Evolutionary conservation across 164 flowering plant species (phyloP).

Genomic region (Chloranthus sessilifolius): DNA sequence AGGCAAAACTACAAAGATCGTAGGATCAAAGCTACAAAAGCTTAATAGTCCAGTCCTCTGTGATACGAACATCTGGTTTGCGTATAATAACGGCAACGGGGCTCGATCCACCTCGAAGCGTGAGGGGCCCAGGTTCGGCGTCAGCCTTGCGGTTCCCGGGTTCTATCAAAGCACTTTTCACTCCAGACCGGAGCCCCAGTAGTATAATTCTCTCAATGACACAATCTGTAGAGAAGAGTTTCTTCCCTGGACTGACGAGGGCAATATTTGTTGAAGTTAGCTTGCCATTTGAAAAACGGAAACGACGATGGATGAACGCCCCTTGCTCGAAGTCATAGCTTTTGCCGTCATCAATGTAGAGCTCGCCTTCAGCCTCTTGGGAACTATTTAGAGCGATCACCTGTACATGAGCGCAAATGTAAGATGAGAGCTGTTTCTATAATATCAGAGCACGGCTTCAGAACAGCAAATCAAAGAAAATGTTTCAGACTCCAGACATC

Average conservation of each 20-base stretch:
- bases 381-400: constrained; percentile 88
- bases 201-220: constrained; percentile 78
- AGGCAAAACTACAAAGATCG: too few relatives aligned
- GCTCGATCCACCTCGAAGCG: constrained; percentile 28
- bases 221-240: constrained; percentile 39
- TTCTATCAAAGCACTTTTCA: constrained; percentile 59
- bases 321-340: constrained; percentile 78
- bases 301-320: constrained; percentile 80
- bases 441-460: too few relatives aligned
- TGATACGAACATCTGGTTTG: constrained; percentile 62
- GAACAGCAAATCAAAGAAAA: too few relatives aligned
- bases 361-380: constrained; percentile 83
- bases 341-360: constrained; percentile 90
- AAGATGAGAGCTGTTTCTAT: too few relatives aligned
- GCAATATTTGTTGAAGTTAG: constrained; percentile 53
- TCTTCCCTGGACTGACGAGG: constrained; percentile 21
- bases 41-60: constrained; percentile 80
- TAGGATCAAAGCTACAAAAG: constrained; percentile 48
- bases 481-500: too few relatives aligned
- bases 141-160: constrained; percentile 52
- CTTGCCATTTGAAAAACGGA: constrained; percentile 64
- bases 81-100: constrained; percentile 53
- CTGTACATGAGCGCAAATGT: constrained; percentile 26
- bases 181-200: constrained; percentile 45
- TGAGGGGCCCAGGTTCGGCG: constrained; percentile 63